Evolutionary conservation across 768 basidiomycete species (phyloP), one percentile per base, ranked within the genome.

Genomic region (Hericium rajendrae): DNA sequence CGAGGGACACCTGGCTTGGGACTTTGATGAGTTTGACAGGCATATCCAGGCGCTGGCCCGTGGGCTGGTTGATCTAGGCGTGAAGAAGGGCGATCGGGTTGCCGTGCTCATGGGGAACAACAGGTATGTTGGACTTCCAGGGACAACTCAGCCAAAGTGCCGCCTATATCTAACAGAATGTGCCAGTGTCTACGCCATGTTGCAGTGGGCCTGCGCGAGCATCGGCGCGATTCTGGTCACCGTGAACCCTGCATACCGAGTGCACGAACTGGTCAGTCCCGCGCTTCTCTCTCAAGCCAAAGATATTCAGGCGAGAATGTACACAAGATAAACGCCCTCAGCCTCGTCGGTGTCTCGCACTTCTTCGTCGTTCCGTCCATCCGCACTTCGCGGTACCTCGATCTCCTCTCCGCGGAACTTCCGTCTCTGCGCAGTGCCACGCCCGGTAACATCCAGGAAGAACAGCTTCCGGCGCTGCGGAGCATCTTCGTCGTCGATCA

Each of bases 41-140:
- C 82, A 88, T 62, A 81, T 88, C 48, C 71, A 76, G 46, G 84
- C 88, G 3, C 74, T 88, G 6, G 82, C 90, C 1, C 73, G 86
- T 50, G 91, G 90, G 0, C 73, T 93, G 18, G 58, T 90, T 11
- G 70, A 69, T 1, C 71, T 91, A 71, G 88, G 88, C 15, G 83
- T 93, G 4, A 71, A 73, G 67, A 85, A 80, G 65, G 90, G 91
- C 0, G 88, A 91, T 62, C 75, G 90, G 8, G 83, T 92, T 20
- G 91, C 78, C 0, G 86, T 90, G 6, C 70, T 91, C 40, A 89
- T 92, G 88, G 90, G 89, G 4, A 93, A 91, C 59, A 87, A 81
- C 59, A 92, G 90, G 90, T 88, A 61, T 38, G 72, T 61, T 8
- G 48, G 18, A 10, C 9, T 6, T 8, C 5, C 32, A 32, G 28